These are phyloP conservation scores for Mycena venus DNA, from an alignment of 768 basidiomycete genomes.

Conservation along the genomic window DNA sequence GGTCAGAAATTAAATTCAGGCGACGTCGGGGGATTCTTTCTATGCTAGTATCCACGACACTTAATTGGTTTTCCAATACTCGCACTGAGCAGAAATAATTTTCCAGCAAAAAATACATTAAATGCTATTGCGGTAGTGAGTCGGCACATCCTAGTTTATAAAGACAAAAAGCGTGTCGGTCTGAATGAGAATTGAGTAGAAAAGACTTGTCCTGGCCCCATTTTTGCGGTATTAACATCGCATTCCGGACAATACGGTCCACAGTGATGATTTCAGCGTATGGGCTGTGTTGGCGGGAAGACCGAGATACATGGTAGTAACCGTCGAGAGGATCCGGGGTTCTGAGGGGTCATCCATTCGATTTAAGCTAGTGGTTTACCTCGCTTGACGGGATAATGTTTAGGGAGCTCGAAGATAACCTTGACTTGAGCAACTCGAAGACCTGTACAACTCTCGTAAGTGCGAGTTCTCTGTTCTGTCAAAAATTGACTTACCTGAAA, in stretches of 20 bases:
- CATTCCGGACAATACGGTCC: slow-evolving; percentile 22
- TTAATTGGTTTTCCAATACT: no score
- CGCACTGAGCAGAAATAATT: no score
- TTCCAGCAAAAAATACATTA: no score
- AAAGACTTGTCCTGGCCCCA: slow-evolving; percentile 8
- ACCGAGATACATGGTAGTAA: not conserved
- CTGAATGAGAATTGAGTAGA: slow-evolving; percentile 29
- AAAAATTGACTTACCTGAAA: not conserved
- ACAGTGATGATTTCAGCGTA: slow-evolving; percentile 31
- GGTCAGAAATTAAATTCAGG: no score
- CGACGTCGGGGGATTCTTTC: no score
- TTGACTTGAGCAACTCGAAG: not conserved
- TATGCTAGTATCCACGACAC: no score
- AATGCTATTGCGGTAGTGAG: no score
- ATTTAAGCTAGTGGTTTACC: not conserved
- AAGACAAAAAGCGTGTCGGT: slow-evolving; percentile 33
- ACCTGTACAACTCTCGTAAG: not conserved
- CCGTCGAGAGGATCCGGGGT: not conserved
- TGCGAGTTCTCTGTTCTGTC: not conserved
- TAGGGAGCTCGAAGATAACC: not conserved
- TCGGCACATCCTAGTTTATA: slow-evolving; percentile 17
- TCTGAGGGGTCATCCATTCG: not conserved
- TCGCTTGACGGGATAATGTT: not conserved
- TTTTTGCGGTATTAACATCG: slow-evolving; percentile 17
- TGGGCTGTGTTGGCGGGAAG: slow-evolving; percentile 4